A percentile compares a stretch with the other conserved stretches of the same genome.
phyloP scores from a whole-genome alignment of 345 rosid genomes.

The Balakata baccata region DNA sequence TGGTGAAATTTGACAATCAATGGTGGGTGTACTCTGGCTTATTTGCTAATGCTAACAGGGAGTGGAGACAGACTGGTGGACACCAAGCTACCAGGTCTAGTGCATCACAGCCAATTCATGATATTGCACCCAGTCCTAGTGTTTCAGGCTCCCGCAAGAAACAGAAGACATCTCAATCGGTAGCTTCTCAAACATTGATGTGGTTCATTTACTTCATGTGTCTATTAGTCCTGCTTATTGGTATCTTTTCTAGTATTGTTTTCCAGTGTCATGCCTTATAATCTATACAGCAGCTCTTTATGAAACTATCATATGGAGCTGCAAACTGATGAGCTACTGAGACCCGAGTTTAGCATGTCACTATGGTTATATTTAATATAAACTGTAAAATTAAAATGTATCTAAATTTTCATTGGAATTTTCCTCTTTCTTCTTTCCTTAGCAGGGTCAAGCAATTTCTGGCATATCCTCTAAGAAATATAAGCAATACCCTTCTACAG shows the following conservation, averaged over 20 bases:
- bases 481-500: slow-evolving; percentile 58
- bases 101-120: slow-evolving; percentile 49
- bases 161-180: slow-evolving; percentile 70
- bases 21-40: slow-evolving; percentile 9
- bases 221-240: slow-evolving; percentile 15
- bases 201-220: slow-evolving; percentile 8
- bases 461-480: slow-evolving; percentile 40
- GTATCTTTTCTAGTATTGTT: slow-evolving; percentile 32
- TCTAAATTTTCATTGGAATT: slow-evolving; percentile 6
- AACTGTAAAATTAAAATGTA: background rate
- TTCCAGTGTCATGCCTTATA: background rate
- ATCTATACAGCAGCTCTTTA: slow-evolving; percentile 3
- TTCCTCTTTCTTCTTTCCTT: slow-evolving; percentile 6
- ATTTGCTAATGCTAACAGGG: slow-evolving; percentile 40
- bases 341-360: background rate
- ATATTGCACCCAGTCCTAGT: slow-evolving; percentile 69
- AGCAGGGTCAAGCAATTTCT: slow-evolving; percentile 40
- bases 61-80: slow-evolving; percentile 85
- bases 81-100: slow-evolving; percentile 49
- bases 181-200: slow-evolving; percentile 30
- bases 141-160: slow-evolving; percentile 80
- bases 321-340: slow-evolving; percentile 11
- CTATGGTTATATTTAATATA: slow-evolving; percentile 4
- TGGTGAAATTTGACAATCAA: slow-evolving; percentile 6
- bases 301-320: slow-evolving; percentile 21